Evolutionary conservation across 1,284 basidiomycete species (phyloP).

Genomic region (Heterobasidion parviporum): DNA sequence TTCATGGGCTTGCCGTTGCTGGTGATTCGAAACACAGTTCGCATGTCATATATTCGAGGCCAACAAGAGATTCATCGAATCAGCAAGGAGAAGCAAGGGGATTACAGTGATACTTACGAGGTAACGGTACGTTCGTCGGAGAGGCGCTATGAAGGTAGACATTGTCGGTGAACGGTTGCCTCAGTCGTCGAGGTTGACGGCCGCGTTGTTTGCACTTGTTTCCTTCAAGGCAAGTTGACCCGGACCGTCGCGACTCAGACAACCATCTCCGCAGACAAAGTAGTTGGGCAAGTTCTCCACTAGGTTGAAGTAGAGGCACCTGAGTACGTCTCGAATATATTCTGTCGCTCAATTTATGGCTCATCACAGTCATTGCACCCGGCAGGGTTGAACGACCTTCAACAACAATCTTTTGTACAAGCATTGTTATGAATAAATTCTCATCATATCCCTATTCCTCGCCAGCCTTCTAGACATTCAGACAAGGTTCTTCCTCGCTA

Average conservation of each 20-base stretch:
- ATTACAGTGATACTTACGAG: conserved; percentile 26
- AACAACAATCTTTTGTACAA: no score
- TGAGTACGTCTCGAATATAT: no score
- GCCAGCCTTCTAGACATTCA: not conserved
- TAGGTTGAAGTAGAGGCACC: no score
- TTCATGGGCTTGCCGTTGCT: conserved; percentile 86
- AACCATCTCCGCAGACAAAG: no score
- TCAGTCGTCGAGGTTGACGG: not conserved
- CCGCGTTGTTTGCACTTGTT: not conserved
- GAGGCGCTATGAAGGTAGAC: conserved; percentile 35
- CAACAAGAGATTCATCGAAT: not conserved
- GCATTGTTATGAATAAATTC: no score
- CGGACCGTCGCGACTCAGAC: no score
- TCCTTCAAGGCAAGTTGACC: not conserved
- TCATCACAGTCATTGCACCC: no score
- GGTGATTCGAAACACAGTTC: not conserved
- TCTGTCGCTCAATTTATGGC: no score
- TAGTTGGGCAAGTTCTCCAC: no score
- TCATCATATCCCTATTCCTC: no score
- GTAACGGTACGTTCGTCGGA: conserved; percentile 43
- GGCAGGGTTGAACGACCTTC: no score
- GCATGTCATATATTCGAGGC: no score
- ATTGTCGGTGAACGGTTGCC: conserved; percentile 17
- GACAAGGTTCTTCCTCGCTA: not conserved
- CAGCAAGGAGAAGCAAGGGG: not conserved